These are phyloP conservation scores for Aspergillus piperis DNA, from an alignment of 2,329 filamentous ascomycete species.

Conservation along the genomic window DNA sequence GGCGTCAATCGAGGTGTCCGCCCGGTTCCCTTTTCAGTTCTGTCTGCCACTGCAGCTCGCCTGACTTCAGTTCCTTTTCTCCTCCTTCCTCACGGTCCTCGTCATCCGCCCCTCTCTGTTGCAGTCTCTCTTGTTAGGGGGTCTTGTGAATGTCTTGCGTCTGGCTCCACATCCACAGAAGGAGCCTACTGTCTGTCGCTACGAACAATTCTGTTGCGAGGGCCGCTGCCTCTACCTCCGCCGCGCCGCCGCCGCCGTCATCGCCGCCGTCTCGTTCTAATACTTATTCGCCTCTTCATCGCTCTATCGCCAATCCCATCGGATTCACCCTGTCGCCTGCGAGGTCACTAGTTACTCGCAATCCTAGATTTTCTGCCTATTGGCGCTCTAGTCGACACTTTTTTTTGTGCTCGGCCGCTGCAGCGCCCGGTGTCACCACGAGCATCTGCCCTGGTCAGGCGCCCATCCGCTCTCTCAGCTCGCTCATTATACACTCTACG, in stretches of 20 bases:
- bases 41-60: slow-evolving; percentile 9
- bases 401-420: neutral
- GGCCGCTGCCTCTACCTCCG: slow-evolving; percentile 12
- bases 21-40: neutral
- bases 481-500: slow-evolving; percentile 10
- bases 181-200: slow-evolving; percentile 30
- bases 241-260: slow-evolving; percentile 16
- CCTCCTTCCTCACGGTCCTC: slow-evolving; percentile 14
- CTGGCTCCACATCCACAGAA: slow-evolving; percentile 32
- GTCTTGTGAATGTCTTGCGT: slow-evolving; percentile 39
- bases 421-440: neutral
- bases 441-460: neutral
- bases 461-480: slow-evolving; percentile 2
- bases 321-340: neutral
- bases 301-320: neutral
- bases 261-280: slow-evolving; percentile 5
- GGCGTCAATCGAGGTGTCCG: slow-evolving; percentile 1
- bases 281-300: slow-evolving; percentile 7
- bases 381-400: neutral
- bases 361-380: neutral
- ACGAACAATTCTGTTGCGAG: slow-evolving; percentile 20
- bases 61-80: slow-evolving; percentile 14
- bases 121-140: slow-evolving; percentile 14
- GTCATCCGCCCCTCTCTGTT: slow-evolving; percentile 20
- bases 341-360: neutral